Conservation (phyloP, 805 yeast genomes). For the Clavispora vitiphila region DNA sequence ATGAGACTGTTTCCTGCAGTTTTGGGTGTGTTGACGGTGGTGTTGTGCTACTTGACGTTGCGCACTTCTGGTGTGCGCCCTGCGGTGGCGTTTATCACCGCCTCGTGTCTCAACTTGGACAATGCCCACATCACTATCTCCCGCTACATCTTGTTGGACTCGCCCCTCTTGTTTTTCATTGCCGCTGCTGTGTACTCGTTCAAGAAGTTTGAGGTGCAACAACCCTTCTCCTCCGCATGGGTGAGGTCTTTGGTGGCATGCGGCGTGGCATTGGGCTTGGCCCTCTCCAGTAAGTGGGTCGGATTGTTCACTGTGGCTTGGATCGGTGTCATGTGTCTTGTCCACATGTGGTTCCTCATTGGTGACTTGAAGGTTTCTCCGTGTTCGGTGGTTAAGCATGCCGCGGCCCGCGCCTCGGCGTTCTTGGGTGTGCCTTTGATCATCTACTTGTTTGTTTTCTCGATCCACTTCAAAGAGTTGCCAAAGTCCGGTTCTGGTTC, state of each 20-base stretch:
- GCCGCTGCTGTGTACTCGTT: conserved; percentile 63
- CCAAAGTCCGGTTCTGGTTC: conserved; percentile 64
- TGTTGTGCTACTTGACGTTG: conserved; percentile 62
- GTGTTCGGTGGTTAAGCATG: conserved; percentile 40
- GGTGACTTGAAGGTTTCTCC: conserved; percentile 62
- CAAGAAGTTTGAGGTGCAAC: conserved; percentile 60
- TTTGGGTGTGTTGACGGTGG: conserved; percentile 63
- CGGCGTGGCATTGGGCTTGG: conserved; percentile 67
- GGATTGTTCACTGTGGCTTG: conserved; percentile 78
- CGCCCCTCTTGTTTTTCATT: conserved; percentile 73
- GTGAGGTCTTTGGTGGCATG: conserved; percentile 57
- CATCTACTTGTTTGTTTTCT: conserved; percentile 55
- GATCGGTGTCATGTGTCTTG: conserved; percentile 59
- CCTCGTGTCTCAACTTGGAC: conserved; percentile 56
- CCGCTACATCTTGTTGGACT: conserved; percentile 68
- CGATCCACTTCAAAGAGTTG: conserved; percentile 57
- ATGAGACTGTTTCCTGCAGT: conserved; percentile 71
- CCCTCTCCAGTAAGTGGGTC: conserved; percentile 77
- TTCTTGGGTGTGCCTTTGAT: conserved; percentile 55
- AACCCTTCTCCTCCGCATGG: conserved; percentile 57
- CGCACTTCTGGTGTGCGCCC: conserved; percentile 70
- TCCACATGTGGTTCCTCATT: conserved; percentile 64
- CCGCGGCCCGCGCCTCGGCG: conserved; percentile 45
- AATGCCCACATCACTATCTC: conserved; percentile 68
- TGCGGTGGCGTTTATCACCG: conserved; percentile 52